Evolutionary conservation across 805 yeast genomes (phyloP).

Genomic region (Saccharomycopsis synnaedendra): DNA sequence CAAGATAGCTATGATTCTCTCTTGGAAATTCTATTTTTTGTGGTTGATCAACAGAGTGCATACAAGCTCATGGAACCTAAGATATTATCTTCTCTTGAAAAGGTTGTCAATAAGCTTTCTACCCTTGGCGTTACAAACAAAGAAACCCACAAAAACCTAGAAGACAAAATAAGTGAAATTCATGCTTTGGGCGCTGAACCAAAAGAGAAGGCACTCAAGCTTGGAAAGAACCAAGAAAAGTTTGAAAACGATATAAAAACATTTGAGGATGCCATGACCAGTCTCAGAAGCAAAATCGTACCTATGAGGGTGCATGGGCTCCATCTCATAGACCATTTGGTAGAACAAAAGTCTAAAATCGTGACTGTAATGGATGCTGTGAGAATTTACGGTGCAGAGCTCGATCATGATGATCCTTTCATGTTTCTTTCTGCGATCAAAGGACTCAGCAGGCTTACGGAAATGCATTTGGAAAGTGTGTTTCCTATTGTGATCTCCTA

Average conservation of each 20-base stretch:
- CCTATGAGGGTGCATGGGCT: conserved; percentile 87
- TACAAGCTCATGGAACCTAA: conserved; percentile 6
- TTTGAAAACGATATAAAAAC: conserved; percentile 27
- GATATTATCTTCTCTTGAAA: conserved; percentile 18
- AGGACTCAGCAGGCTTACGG: conserved; percentile 56
- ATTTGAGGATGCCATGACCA: conserved; percentile 49
- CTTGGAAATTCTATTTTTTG: conserved; percentile 28
- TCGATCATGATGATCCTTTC: conserved; percentile 77
- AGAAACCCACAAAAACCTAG: conserved; percentile 2
- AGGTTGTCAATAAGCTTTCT: conserved; percentile 22
- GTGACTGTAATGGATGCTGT: conserved; percentile 43
- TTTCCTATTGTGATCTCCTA: conserved; percentile 27
- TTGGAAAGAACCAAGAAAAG: conserved; percentile 9
- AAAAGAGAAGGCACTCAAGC: not conserved
- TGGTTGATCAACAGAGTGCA: conserved; percentile 23
- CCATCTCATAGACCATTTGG: conserved; percentile 45
- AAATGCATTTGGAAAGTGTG: conserved; percentile 27
- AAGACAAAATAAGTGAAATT: not conserved
- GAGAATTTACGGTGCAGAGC: conserved; percentile 47
- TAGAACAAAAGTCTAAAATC: conserved; percentile 33
- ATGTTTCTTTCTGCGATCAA: conserved; percentile 77
- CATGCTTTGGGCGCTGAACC: not conserved
- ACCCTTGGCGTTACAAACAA: not conserved
- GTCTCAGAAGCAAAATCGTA: conserved; percentile 52
- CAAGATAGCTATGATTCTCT: conserved; percentile 20